Base-by-base conservation (phyloP, 78 protist species). In the Blattamonas nauphoetae region DNA sequence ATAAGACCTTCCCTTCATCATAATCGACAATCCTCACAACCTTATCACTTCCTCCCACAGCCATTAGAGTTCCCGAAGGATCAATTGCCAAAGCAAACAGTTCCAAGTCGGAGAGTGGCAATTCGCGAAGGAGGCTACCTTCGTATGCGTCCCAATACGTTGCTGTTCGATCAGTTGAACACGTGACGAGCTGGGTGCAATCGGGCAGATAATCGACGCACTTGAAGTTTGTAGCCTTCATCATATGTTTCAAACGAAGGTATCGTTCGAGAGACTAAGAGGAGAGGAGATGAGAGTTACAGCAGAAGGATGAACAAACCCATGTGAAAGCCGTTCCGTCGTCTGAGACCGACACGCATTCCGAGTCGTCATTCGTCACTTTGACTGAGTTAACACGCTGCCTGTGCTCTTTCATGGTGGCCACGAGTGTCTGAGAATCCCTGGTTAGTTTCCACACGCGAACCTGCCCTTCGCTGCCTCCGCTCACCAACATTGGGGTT, bases 391-490 rank as follows among this genome's bases (percentile, higher is more conserved):
- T 82, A 5, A 82, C 46, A 1, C 38, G 38, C 55, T 35, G 2
- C 45, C 55, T 1, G 55, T 84, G 86, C 46, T 41, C 86, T 45
- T 38, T 38, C 64, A 43, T 29, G 35, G 63, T 3, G 42, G 45
- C 1, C 45, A 43, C 71, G 41, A 84, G 64, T 32, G 45, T 1
- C 86, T 84, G 86, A 45, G 86, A 34, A 32, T 1, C 44, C 32
- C 71, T 1, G 41, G 41, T 29, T n/a, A 84, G 2, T 29, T 42
- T 3, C 86, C 86, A 84, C 42, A 38, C 64, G 1, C 63, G 45
- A 29, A 84, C 64, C 45, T 43, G 46, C 71, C 86, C 86, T n/a
- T 84, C 55, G 2, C 42, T 0, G 4, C 86, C 86, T 3, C 86
- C 86, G 43, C 64, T 42, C 71, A 84, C 45, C 43, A 84, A 3